Evolutionary conservation across 371 early-diverging fungal genomes (phyloP).

Genomic region (Syncephalastrum sp.): DNA sequence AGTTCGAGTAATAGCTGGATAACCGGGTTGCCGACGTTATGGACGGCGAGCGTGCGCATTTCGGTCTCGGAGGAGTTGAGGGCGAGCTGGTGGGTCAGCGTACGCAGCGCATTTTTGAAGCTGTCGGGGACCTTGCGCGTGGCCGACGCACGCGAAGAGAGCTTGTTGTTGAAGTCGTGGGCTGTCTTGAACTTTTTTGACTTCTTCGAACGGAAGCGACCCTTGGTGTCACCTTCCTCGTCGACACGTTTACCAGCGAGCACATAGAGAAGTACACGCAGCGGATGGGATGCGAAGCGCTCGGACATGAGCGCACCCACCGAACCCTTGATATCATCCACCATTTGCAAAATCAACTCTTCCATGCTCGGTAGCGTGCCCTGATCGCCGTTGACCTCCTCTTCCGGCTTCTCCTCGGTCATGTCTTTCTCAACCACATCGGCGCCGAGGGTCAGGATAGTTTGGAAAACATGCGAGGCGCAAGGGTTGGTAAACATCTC

Average conservation of each 20-base stretch:
- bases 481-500: conserved; percentile 80
- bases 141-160: conserved; percentile 23
- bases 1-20: conserved; percentile 70
- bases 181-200: conserved; percentile 68
- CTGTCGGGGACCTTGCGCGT: conserved; percentile 61
- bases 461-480: conserved; percentile 86
- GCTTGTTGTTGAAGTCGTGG: conserved; percentile 39
- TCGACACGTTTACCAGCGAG: conserved; percentile 67
- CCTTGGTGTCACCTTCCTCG: conserved; percentile 52
- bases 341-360: conserved; percentile 59
- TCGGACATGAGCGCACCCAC: conserved; percentile 69
- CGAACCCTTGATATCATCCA: conserved; percentile 63
- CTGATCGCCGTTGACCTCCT: conserved; percentile 30
- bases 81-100: conserved; percentile 57
- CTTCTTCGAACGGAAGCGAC: conserved; percentile 60
- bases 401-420: conserved; percentile 28
- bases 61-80: conserved; percentile 54
- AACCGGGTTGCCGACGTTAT: conserved; percentile 76
- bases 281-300: conserved; percentile 74
- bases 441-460: conserved; percentile 68
- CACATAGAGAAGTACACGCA: conserved; percentile 68
- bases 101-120: conserved; percentile 57
- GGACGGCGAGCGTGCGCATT: conserved; percentile 59
- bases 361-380: conserved; percentile 68
- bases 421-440: conserved; percentile 77